Evolutionary conservation across 257 asterid genomes (phyloP), one percentile per base, ranked within the genome.

Genomic region (Euphrasia confusa): DNA sequence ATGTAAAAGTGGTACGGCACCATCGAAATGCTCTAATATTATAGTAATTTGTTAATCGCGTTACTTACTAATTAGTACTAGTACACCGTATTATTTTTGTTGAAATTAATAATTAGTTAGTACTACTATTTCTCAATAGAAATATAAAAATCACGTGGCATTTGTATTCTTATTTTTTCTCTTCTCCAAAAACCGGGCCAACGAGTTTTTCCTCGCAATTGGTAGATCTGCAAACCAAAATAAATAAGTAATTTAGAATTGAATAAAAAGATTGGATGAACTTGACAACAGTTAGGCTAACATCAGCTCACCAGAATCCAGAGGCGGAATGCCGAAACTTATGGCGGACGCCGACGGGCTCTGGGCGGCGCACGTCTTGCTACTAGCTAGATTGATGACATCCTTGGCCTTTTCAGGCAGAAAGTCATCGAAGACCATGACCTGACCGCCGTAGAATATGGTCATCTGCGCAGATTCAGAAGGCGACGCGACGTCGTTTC

Each of bases 101-200:
- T 21, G 24, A 1, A 21, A n/a, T n/a, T n/a, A n/a, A 21, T 21
- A 21, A 21, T 21, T 21, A 21, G 24, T 21, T 21, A 21, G 24
- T n/a, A n/a, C n/a, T n/a, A n/a, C n/a, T n/a, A n/a, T n/a, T n/a
- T n/a, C n/a, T n/a, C n/a, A n/a, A n/a, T n/a, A n/a, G n/a, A n/a
- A n/a, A n/a, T n/a, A n/a, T n/a, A 33, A 5, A 35, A 35, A 35
- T 5, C 2, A 35, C 7, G 2, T 35, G 2, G 7, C 10, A 35
- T 35, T 35, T 1, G 24, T 21, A 21, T 21, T 28, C 2, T 28
- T 74, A 57, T 85, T 89, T 53, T 79, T 77, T 67, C 95, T 75
- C 77, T 86, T 86, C 76, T 79, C 89, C 65, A 81, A 57, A 68
- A 86, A 86, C 30, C 92, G 74, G 45, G 87, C 75, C 4, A 86